Conservation (phyloP, 768 basidiomycete genomes). For the Rickenella mellea region DNA sequence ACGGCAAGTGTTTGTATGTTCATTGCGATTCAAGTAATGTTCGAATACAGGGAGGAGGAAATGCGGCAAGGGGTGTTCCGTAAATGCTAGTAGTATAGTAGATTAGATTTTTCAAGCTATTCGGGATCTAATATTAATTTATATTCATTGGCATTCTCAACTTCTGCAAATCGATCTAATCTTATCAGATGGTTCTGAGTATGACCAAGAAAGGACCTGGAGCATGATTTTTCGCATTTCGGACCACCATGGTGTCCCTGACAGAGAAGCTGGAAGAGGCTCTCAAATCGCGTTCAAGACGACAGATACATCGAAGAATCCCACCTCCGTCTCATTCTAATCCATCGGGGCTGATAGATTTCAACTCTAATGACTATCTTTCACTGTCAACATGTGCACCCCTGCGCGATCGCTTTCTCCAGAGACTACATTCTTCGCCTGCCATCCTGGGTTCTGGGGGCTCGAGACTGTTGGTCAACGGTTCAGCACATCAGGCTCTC, state of each 20-base stretch:
- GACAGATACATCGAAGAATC: slow-evolving; percentile 62
- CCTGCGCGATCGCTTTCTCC: slow-evolving; percentile 52
- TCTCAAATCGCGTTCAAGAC: slow-evolving; percentile 52
- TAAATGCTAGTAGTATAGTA: slow-evolving; percentile 23
- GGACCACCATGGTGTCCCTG: slow-evolving; percentile 21
- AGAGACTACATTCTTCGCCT: slow-evolving; percentile 36
- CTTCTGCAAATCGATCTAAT: too few species aligned
- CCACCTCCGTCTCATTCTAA: slow-evolving; percentile 38
- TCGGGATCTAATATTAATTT: too few species aligned
- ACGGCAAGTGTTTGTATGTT: slow-evolving; percentile 59
- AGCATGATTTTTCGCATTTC: too few species aligned
- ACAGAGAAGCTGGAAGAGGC: slow-evolving; percentile 36
- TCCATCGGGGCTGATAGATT: slow-evolving; percentile 39
- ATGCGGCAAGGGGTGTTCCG: slow-evolving; percentile 51
- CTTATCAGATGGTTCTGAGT: too few species aligned
- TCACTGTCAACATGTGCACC: slow-evolving; percentile 55
- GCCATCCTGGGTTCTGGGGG: slow-evolving; percentile 79
- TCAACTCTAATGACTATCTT: slow-evolving; percentile 91
- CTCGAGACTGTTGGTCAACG: slow-evolving; percentile 77
- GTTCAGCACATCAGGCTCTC: slow-evolving; percentile 56
- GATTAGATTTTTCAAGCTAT: too few species aligned
- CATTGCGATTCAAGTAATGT: slow-evolving; percentile 84
- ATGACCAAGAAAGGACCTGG: too few species aligned
- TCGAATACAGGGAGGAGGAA: slow-evolving; percentile 89
- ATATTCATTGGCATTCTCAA: too few species aligned